A percentile compares a stretch with the other conserved stretches of the same genome.
Evolutionary conservation across 2,329 filamentous ascomycete genomes (phyloP).

Genomic region (Arachnomyces sp.): DNA sequence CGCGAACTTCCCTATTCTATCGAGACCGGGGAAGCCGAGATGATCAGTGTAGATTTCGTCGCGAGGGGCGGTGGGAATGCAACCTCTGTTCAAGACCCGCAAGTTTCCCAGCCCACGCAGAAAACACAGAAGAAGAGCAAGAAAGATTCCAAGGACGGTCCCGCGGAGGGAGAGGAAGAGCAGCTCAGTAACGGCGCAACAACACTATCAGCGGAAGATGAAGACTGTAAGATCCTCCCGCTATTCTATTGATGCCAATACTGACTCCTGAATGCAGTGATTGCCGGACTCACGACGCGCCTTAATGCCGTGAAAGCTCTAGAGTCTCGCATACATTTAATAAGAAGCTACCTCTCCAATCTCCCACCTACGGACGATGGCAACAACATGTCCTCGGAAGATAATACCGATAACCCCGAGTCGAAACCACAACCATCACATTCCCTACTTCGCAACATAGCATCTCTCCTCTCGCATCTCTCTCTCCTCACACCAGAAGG

Average conservation of each 20-base stretch:
- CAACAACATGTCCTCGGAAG: constrained; percentile 41
- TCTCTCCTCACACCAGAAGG: constrained; percentile 70
- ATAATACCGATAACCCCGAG: constrained; percentile 30
- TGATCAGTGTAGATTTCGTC: constrained; percentile 94
- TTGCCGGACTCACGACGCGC: constrained; percentile 69
- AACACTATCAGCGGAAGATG: constrained; percentile 51
- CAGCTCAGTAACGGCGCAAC: constrained; percentile 22
- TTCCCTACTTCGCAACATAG: constrained; percentile 75
- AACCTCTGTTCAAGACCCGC: constrained; percentile 44
- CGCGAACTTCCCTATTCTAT: constrained; percentile 76
- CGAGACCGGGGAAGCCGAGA: constrained; percentile 91
- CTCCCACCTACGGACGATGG: constrained; percentile 56
- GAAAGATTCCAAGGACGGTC: constrained; percentile 27
- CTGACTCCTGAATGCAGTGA: constrained; percentile 32
- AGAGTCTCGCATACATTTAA: constrained; percentile 63
- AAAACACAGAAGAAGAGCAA: constrained; percentile 20
- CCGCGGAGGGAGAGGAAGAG: constrained; percentile 24
- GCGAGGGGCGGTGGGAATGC: constrained; percentile 78
- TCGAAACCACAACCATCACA: constrained; percentile 42
- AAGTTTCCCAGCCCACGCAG: constrained; percentile 18
- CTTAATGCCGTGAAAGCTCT: constrained; percentile 92
- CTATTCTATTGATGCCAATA: background rate
- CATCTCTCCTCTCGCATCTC: constrained; percentile 73
- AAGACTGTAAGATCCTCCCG: constrained; percentile 45
- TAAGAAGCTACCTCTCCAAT: constrained; percentile 66